Evolutionary conservation across 805 yeast species (phyloP).

Genomic region (Starmerella bombicola): DNA sequence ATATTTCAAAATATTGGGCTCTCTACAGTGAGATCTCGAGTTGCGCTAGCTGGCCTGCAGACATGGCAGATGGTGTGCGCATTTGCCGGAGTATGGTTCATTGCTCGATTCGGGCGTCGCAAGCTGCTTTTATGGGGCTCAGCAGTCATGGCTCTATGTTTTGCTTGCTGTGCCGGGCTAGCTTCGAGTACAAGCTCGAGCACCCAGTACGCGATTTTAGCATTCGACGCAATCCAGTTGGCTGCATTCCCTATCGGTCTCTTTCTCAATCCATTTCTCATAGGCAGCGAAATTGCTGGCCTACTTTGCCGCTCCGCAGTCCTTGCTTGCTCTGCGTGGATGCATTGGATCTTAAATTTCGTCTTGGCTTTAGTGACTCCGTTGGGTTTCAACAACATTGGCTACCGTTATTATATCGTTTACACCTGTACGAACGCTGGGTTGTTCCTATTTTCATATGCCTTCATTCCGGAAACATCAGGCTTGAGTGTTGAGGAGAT

Average conservation of each 20-base stretch:
- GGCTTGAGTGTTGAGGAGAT: conserved; percentile 50
- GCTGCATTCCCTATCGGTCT: conserved; percentile 39
- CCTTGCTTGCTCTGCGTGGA: conserved; percentile 42
- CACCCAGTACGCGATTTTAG: conserved; percentile 32
- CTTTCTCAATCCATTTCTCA: conserved; percentile 30
- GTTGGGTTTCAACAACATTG: conserved; percentile 36
- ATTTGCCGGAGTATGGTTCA: conserved; percentile 41
- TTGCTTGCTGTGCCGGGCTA: conserved; percentile 26
- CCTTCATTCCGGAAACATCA: conserved; percentile 47
- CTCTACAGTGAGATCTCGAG: conserved; percentile 31
- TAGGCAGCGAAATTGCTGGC: conserved; percentile 46
- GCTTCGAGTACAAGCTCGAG: conserved; percentile 27
- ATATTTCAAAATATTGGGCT: conserved; percentile 36
- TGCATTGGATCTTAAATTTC: conserved; percentile 48
- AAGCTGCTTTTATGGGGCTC: conserved; percentile 34
- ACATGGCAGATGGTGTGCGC: conserved; percentile 33
- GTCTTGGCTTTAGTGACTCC: conserved; percentile 47
- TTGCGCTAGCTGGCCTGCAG: conserved; percentile 36
- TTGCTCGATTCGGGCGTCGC: conserved; percentile 44
- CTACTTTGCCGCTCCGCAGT: conserved; percentile 38
- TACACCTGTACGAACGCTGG: conserved; percentile 41
- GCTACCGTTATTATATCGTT: conserved; percentile 45
- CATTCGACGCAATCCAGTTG: conserved; percentile 37
- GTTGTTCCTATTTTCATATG: conserved; percentile 35
- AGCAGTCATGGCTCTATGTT: conserved; percentile 22